These are phyloP conservation scores for Clitopilus hobsonii DNA, from an alignment of 768 basidiomycete species.

Conservation along the genomic window DNA sequence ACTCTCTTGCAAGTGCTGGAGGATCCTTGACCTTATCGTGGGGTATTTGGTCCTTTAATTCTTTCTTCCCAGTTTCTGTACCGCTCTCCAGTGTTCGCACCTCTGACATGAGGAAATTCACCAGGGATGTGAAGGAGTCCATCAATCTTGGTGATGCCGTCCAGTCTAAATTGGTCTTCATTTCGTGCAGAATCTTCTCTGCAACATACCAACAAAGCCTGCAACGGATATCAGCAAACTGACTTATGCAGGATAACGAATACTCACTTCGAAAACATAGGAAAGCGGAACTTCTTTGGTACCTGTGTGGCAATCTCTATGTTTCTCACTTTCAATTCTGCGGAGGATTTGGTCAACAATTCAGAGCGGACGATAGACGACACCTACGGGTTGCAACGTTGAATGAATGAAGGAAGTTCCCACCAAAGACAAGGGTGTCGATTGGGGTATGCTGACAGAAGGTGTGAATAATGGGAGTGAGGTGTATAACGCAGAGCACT, in stretches of 20 bases:
- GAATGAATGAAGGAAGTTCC: constrained; percentile 95
- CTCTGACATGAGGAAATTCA: constrained; percentile 79
- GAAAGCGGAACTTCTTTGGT: constrained; percentile 88
- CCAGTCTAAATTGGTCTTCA: constrained; percentile 43
- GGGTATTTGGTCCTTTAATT: constrained; percentile 80
- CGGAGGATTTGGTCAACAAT: not conserved
- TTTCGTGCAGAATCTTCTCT: constrained; percentile 71
- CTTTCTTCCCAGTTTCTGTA: constrained; percentile 65
- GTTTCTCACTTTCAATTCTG: constrained; percentile 84
- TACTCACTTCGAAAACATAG: constrained; percentile 68
- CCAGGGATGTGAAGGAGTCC: constrained; percentile 63
- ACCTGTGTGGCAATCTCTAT: constrained; percentile 93
- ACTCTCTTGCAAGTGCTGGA: constrained; percentile 73
- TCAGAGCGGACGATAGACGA: not conserved
- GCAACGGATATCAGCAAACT: too few relatives aligned
- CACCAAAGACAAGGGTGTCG: constrained; percentile 94
- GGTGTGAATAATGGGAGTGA: not conserved
- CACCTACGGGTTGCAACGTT: constrained; percentile 78
- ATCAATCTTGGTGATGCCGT: constrained; percentile 51
- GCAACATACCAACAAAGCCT: constrained; percentile 92
- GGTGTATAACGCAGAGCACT: constrained; percentile 20
- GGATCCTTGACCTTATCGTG: constrained; percentile 79
- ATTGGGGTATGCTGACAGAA: constrained; percentile 75
- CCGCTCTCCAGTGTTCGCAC: constrained; percentile 67
- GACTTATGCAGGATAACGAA: too few relatives aligned